Evolutionary conservation across 1,284 basidiomycete species (phyloP).

Genomic region (Leucoagaricus sp.): DNA sequence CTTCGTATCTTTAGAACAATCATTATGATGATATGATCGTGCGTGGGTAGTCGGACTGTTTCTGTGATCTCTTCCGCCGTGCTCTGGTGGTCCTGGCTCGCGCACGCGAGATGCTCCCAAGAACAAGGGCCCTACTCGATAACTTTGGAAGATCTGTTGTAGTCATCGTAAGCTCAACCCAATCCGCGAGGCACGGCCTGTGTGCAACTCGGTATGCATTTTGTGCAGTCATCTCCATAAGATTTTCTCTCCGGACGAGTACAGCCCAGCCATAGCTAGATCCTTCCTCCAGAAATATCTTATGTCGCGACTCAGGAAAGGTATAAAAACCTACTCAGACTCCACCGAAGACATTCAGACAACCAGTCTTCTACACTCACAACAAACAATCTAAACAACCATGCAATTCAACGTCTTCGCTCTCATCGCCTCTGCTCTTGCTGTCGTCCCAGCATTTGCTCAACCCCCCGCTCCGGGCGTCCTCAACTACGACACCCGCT

Average conservation of each 20-base stretch:
- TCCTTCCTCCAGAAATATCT: background rate
- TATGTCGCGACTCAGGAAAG: background rate
- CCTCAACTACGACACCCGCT: slow-evolving; percentile 14
- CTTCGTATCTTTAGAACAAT: background rate
- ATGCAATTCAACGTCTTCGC: slow-evolving; percentile 13
- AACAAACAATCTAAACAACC: background rate
- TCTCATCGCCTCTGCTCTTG: slow-evolving; percentile 8
- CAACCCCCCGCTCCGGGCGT: slow-evolving; percentile 4
- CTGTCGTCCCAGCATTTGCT: slow-evolving; percentile 2
- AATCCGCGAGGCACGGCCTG: no score
- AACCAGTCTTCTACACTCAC: background rate
- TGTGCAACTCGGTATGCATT: no score
- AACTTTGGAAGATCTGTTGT: no score
- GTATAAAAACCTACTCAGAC: slow-evolving; percentile 3
- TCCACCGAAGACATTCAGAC: background rate
- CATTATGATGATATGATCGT: background rate
- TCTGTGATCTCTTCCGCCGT: no score
- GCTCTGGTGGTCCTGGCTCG: no score
- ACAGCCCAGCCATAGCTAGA: no score
- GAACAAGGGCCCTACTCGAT: no score
- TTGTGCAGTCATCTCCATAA: no score
- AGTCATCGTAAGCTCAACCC: no score
- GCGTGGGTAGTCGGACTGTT: background rate
- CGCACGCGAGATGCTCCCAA: no score
- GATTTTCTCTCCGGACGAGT: background rate